Conservation (phyloP, 495 filamentous ascomycete species). For the Mycothermus thermophilus region DNA sequence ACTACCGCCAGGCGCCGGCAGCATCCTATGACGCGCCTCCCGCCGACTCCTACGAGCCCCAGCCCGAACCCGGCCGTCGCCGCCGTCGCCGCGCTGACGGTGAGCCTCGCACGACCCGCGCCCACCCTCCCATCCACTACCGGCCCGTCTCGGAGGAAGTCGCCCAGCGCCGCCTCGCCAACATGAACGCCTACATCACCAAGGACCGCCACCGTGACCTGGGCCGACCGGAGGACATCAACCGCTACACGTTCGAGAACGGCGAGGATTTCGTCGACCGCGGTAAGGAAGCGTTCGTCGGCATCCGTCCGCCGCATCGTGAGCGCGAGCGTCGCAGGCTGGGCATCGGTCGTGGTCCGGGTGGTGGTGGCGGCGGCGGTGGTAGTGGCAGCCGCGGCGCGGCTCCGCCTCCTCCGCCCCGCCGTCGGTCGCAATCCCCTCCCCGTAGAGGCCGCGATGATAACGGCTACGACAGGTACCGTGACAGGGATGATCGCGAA, state of each 20-base stretch:
- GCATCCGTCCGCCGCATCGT: conserved; percentile 38
- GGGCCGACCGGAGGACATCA: conserved; percentile 45
- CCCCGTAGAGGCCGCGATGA: background rate
- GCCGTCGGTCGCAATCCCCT: background rate
- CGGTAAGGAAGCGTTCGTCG: conserved; percentile 54
- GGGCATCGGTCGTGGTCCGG: conserved; percentile 4
- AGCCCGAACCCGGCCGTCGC: conserved; percentile 1
- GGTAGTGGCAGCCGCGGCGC: background rate
- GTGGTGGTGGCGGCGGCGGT: conserved; percentile 2
- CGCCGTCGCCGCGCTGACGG: background rate
- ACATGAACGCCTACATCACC: conserved; percentile 42
- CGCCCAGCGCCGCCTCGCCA: conserved; percentile 51
- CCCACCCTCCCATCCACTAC: conserved; percentile 27
- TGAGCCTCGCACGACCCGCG: conserved; percentile 12
- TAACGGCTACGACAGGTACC: background rate
- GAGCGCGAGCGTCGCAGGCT: conserved; percentile 19
- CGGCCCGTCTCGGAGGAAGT: conserved; percentile 37
- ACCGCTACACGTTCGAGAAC: conserved; percentile 68
- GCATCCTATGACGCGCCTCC: background rate
- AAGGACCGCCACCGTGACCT: conserved; percentile 31
- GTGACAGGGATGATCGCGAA: conserved; percentile 1
- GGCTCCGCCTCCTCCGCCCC: conserved; percentile 2
- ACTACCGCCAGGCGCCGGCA: conserved; percentile 5
- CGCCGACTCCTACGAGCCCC: background rate
- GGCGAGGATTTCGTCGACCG: conserved; percentile 56